phyloP scores from a whole-genome alignment of 2,329 filamentous ascomycete species.

The Cercospora nicotianae region DNA sequence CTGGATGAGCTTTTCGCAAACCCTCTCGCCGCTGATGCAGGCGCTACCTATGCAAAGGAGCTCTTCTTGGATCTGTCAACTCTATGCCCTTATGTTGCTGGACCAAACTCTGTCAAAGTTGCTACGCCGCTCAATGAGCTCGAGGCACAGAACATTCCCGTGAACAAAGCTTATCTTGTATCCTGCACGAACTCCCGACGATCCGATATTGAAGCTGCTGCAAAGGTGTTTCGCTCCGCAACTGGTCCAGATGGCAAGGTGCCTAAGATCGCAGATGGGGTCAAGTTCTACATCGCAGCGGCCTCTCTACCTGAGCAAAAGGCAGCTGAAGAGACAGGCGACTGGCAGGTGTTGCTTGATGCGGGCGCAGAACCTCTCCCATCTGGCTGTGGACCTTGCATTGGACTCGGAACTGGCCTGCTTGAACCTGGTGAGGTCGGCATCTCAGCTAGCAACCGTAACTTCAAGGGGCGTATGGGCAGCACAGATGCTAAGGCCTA shows the following conservation, averaged over 20 bases:
- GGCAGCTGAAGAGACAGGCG: constrained; percentile 73
- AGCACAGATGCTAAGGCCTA: constrained; percentile 77
- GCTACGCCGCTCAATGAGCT: constrained; percentile 75
- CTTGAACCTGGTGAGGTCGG: constrained; percentile 84
- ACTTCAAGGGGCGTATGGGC: constrained; percentile 92
- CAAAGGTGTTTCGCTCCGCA: constrained; percentile 80
- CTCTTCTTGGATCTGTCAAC: constrained; percentile 81
- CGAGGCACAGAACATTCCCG: constrained; percentile 68
- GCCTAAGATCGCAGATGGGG: constrained; percentile 70
- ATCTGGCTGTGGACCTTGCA: constrained; percentile 79
- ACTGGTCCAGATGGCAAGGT: constrained; percentile 61
- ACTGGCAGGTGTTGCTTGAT: constrained; percentile 80
- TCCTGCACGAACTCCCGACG: constrained; percentile 85
- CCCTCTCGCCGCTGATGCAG: constrained; percentile 68
- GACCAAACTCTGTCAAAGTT: constrained; percentile 89
- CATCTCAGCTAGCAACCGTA: constrained; percentile 79
- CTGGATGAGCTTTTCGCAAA: constrained; percentile 72
- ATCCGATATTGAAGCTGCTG: constrained; percentile 79
- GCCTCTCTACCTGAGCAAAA: constrained; percentile 77
- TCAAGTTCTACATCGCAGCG: constrained; percentile 86
- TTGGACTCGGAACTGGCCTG: constrained; percentile 77
- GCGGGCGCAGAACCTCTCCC: constrained; percentile 74
- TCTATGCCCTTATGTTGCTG: constrained; percentile 78
- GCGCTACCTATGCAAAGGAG: constrained; percentile 78
- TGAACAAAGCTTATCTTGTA: constrained; percentile 84